These are phyloP conservation scores for Oryza glaberrima DNA, from an alignment of 176 grass and related monocot genomes.

Conservation along the genomic window DNA sequence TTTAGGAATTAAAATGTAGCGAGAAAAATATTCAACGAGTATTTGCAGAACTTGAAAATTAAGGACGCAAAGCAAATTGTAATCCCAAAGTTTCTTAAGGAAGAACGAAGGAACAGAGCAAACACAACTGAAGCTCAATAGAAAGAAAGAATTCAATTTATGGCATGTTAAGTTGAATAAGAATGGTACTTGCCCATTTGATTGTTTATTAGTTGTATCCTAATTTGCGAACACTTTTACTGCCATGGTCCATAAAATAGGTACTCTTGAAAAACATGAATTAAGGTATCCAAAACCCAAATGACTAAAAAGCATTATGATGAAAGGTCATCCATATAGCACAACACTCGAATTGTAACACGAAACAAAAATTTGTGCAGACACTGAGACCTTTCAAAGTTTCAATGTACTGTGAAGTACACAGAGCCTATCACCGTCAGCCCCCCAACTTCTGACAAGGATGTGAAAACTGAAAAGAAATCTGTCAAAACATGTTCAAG, in stretches of 20 bases:
- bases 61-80: background rate
- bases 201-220: background rate
- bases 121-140: background rate
- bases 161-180: background rate
- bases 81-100: background rate
- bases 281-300: background rate
- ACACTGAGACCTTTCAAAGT: background rate
- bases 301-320: background rate
- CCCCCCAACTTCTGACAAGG: background rate
- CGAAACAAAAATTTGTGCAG: background rate
- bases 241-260: conserved; percentile 7
- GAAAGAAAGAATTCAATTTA: background rate
- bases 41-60: background rate
- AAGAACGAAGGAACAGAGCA: background rate
- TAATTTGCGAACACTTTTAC: conserved; percentile 18
- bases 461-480: background rate
- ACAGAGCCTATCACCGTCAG: background rate
- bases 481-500: background rate
- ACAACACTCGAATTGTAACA: background rate
- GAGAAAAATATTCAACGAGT: background rate
- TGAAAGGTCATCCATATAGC: background rate
- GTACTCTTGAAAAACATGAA: background rate
- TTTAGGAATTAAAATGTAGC: background rate
- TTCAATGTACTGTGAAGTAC: background rate
- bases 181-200: background rate